Conservation (phyloP, 176 grass and related monocot species). For the Juncus inflexus region DNA sequence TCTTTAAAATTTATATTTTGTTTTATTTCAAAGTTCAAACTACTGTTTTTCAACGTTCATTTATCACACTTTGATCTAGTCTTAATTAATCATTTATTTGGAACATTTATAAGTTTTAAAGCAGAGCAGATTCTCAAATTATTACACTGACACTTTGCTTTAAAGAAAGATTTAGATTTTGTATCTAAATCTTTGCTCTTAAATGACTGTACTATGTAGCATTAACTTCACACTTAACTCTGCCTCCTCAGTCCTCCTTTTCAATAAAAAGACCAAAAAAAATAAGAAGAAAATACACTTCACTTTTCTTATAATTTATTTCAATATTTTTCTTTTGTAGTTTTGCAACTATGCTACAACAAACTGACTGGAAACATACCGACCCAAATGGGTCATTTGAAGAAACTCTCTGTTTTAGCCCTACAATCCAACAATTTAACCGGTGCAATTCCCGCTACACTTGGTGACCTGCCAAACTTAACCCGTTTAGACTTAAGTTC, state of each 20-base stretch:
- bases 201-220: background rate
- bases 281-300: too few relatives aligned
- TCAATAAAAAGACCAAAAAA: too few relatives aligned
- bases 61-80: too few relatives aligned
- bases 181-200: constrained; percentile 6
- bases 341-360: constrained; percentile 95
- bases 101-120: background rate
- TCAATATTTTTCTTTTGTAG: constrained; percentile 36
- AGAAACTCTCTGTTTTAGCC: constrained; percentile 66
- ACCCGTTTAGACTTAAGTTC: constrained; percentile 85
- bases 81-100: too few relatives aligned
- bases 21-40: too few relatives aligned
- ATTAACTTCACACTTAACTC: too few relatives aligned
- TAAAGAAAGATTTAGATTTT: constrained; percentile 21
- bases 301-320: background rate
- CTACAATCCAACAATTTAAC: constrained; percentile 78
- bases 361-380: constrained; percentile 73
- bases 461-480: constrained; percentile 54
- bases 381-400: constrained; percentile 51
- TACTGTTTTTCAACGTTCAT: too few relatives aligned
- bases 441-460: constrained; percentile 83
- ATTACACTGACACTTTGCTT: constrained; percentile 6
- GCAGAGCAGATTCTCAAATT: too few relatives aligned
- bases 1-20: too few relatives aligned
- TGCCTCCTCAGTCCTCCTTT: too few relatives aligned